These are phyloP conservation scores for Daldinia sp. DNA, from an alignment of 2,329 filamentous ascomycete genomes.

Conservation along the genomic window DNA sequence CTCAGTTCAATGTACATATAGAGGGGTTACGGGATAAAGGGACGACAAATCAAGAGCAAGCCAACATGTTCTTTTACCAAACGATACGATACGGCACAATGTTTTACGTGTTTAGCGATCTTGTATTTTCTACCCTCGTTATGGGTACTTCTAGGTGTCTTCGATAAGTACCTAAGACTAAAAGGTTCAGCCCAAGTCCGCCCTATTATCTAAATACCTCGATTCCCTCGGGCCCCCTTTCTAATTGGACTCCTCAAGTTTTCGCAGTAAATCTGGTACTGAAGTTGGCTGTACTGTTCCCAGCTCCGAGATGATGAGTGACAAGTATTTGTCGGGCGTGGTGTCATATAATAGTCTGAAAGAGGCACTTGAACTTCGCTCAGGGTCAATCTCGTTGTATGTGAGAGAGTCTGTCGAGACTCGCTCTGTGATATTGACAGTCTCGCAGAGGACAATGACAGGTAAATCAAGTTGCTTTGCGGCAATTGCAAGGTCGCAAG, in stretches of 20 bases:
- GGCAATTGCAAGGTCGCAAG: slow-evolving; percentile 85
- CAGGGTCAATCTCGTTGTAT: slow-evolving; percentile 89
- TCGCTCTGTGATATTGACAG: slow-evolving; percentile 89
- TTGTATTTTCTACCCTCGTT: slow-evolving; percentile 18
- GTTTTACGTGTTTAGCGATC: slow-evolving; percentile 15
- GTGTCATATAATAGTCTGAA: slow-evolving; percentile 88
- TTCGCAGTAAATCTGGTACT: slow-evolving; percentile 74
- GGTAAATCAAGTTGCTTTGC: slow-evolving; percentile 81
- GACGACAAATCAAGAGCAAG: slow-evolving; percentile 18
- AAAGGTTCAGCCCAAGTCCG: slow-evolving; percentile 10
- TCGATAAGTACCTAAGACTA: slow-evolving; percentile 2
- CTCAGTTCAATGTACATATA: slow-evolving; percentile 44
- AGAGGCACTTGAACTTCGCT: slow-evolving; percentile 68
- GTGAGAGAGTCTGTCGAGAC: slow-evolving; percentile 93
- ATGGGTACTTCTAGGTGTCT: slow-evolving; percentile 17
- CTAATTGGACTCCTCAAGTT: slow-evolving; percentile 67
- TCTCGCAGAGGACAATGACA: slow-evolving; percentile 92
- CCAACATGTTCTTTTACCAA: slow-evolving; percentile 18
- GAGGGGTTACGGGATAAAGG: slow-evolving; percentile 20
- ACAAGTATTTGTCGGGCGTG: slow-evolving; percentile 86
- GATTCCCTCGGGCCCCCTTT: slow-evolving; percentile 38
- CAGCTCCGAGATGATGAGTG: slow-evolving; percentile 91
- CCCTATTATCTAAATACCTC: slow-evolving; percentile 28
- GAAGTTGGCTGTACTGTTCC: slow-evolving; percentile 88
- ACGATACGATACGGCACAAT: slow-evolving; percentile 1